Evolutionary conservation across 306 rosid species (phyloP).

Genomic region (Rubus parviflorus): DNA sequence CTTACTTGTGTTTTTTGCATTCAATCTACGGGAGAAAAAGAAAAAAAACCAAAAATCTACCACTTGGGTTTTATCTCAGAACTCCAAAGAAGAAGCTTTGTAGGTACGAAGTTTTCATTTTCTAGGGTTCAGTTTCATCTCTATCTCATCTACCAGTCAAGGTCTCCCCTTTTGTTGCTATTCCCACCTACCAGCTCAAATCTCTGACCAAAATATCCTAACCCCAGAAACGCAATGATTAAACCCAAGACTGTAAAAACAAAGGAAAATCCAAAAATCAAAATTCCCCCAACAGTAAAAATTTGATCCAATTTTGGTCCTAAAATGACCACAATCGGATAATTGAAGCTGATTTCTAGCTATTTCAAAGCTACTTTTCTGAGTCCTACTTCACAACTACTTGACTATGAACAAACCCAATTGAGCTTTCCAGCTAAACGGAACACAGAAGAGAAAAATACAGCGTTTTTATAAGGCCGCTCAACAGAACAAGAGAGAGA

Average conservation of each 20-base stretch:
- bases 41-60: constrained; percentile 26
- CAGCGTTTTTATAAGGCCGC: constrained; percentile 10
- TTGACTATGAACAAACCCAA: not conserved
- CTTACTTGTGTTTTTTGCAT: not conserved
- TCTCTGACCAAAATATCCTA: constrained; percentile 56
- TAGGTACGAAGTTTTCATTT: constrained; percentile 29
- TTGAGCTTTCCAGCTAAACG: constrained; percentile 18
- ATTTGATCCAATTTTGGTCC: not conserved
- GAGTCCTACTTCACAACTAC: not conserved
- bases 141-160: constrained; percentile 69
- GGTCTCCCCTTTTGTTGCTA: constrained; percentile 17
- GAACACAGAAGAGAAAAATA: not conserved
- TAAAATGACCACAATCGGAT: not conserved
- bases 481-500: not conserved
- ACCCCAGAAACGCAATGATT: constrained; percentile 51
- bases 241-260: constrained; percentile 39
- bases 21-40: constrained; percentile 25
- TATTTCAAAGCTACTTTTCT: not conserved
- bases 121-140: constrained; percentile 42
- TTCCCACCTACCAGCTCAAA: constrained; percentile 63
- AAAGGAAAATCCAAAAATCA: constrained; percentile 9
- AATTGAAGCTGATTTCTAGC: not conserved
- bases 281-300: constrained; percentile 35
- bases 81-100: constrained; percentile 38
- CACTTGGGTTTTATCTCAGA: constrained; percentile 37